Evolutionary conservation across 2,329 filamentous ascomycete genomes (phyloP), one percentile per base, ranked within the genome.

Genomic region (Colletotrichum spinosum): DNA sequence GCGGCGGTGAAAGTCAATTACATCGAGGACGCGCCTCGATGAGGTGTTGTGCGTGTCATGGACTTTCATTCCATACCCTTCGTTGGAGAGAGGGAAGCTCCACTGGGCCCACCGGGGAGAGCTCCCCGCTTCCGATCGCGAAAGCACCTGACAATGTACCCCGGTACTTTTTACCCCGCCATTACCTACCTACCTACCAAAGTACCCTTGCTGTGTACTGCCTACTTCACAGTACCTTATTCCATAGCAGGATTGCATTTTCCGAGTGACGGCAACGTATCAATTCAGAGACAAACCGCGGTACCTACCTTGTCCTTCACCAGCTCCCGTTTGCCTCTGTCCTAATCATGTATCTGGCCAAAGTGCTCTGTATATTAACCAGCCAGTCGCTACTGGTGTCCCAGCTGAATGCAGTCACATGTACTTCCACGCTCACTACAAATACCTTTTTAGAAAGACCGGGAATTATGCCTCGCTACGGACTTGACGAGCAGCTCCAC

Each of bases 31-130:
- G 59, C 63, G 63, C 42, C 49, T 46, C 25, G 49, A 57, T 56
- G 65, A 60, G 52, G 61, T 55, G 50, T 60, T 61, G 56, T 67
- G 42, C 48, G 65, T 52, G 65, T 67, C 65, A 67, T 67, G 61
- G 25, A 25, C 25, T 25, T 25, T 25, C 5, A 25, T 25, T 25
- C 25, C 25, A 25, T 5, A 25, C 25, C 25, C 25, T 25, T 25
- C 25, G 25, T 25, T 25, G 25, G 25, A 25, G 25, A 25, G 25
- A 25, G 25, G 4, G 25, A 25, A 25, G 25, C 38, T 46, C 10
- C n/a, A 11, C 50, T 52, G 12, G 15, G 44, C 39, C 54, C 35
- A 25, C 25, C 25, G 25, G 25, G 25, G 4, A 25, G 25, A 25
- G 49, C 33, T 25, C 55, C 55, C 46, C 46, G 25, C 38, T 37